A percentile compares a stretch with the other conserved stretches of the same genome.
These are phyloP conservation scores for Trichosanthes cucumerina DNA, from an alignment of 306 rosid genomes.

Conservation along the genomic window DNA sequence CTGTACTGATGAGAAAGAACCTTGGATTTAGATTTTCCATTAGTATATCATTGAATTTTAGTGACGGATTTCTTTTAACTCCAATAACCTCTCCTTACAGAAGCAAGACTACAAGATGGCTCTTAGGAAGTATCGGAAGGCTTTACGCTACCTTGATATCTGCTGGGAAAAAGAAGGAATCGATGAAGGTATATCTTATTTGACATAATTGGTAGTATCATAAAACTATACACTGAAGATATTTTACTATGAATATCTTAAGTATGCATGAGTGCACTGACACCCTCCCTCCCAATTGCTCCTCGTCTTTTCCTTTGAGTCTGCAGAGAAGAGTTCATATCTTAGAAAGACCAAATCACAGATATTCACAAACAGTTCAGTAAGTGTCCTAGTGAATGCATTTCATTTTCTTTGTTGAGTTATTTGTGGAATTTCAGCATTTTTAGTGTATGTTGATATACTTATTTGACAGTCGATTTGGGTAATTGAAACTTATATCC, in stretches of 20 bases:
- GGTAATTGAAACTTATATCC: neutral
- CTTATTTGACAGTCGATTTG: neutral
- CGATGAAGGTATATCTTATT: constrained; percentile 47
- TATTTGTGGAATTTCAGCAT: neutral
- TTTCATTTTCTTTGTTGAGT: neutral
- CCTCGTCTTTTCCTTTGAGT: constrained; percentile 5
- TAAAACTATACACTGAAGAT: neutral
- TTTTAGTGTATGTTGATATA: neutral
- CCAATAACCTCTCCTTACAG: neutral
- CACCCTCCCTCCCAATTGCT: neutral
- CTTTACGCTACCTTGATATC: constrained; percentile 68
- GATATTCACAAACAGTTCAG: constrained; percentile 86
- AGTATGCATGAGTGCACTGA: neutral
- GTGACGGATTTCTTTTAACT: neutral
- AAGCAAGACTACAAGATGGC: constrained; percentile 65
- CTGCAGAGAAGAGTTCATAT: constrained; percentile 57
- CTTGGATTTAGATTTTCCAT: neutral
- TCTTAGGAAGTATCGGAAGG: constrained; percentile 67
- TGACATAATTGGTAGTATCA: neutral
- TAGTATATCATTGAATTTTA: neutral
- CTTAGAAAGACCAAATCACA: constrained; percentile 85
- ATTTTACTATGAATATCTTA: neutral
- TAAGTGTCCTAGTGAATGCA: constrained; percentile 31
- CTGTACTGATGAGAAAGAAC: neutral
- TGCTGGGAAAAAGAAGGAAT: constrained; percentile 96